Evolutionary conservation across 345 rosid species (phyloP), one percentile per base, ranked within the genome.

Genomic region (Lepidium aucheri): DNA sequence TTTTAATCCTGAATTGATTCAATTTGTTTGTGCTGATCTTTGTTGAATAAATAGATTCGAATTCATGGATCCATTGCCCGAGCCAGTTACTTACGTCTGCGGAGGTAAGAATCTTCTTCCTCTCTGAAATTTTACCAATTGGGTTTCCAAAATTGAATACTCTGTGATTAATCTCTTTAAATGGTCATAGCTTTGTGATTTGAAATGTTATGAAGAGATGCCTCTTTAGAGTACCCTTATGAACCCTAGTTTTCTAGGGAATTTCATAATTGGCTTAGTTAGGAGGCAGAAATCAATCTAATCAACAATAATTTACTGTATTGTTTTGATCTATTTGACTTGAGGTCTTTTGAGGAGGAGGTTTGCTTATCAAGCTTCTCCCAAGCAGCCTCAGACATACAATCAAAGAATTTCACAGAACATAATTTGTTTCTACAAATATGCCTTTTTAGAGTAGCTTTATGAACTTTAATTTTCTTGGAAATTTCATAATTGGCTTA

Each of bases 1-100:
- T 26, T 57, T 17, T 14, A 36, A 9, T n/a, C 9, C 17, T 7
- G 24, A 53, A 36, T 34, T 24, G 9, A 38, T 35, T 53, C 62
- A 7, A 26, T 45, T 38, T 53, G 8, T 35, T 47, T 61, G 54
- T 40, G 1, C 1, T 60, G 6, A 9, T 50, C 16, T 33, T 53
- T 64, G 69, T 54, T 33, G 47, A 14, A 39, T 46, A 47, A 52
- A 28, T 36, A 59, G 55, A 42, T 6, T 72, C 43, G 66, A 56
- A 5, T 1, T 17, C 38, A 91, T 88, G 97, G 97, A 91, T 82
- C 90, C 91, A 38, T 81, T 76, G 17, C 95, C 90, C 0, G 98
- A 91, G 59, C 96, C 90, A 7, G 95, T 91, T 8, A 85, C 84
- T 76, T 91, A 91, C 77, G 81, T 85, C 74, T 91, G 98, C 44